phyloP scores from a whole-genome alignment of 257 asterid genomes.

The Petunia axillaris region DNA sequence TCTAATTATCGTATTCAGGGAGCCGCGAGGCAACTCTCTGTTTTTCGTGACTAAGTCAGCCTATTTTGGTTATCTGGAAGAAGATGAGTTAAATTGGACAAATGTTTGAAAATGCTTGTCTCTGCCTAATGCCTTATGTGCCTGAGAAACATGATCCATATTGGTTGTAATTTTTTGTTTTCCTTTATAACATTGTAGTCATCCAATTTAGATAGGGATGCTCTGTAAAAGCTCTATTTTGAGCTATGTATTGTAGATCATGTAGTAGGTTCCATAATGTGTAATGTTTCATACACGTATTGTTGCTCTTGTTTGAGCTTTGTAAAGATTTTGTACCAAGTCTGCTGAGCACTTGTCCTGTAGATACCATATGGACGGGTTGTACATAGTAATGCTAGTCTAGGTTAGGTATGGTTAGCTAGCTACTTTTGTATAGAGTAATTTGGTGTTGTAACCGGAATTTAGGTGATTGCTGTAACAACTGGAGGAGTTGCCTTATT shows the following conservation, averaged over 20 bases:
- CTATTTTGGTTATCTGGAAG: conserved; percentile 45
- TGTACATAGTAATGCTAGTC: conserved; percentile 24
- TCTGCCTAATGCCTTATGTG: conserved; percentile 39
- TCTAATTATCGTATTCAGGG: conserved; percentile 70
- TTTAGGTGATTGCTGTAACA: conserved; percentile 25
- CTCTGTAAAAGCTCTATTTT: conserved; percentile 10
- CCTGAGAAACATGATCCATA: conserved; percentile 58
- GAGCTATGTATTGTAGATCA: conserved; percentile 24
- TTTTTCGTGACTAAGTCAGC: conserved; percentile 42
- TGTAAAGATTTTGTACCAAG: conserved; percentile 23
- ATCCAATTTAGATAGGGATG: conserved; percentile 25
- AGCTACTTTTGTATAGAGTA: conserved; percentile 28
- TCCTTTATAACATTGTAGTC: conserved; percentile 29
- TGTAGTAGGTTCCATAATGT: conserved; percentile 19
- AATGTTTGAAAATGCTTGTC: conserved; percentile 57
- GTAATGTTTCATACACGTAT: conserved; percentile 19
- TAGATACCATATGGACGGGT: conserved; percentile 31
- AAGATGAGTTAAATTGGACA: conserved; percentile 53
- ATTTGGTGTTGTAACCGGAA: conserved; percentile 23
- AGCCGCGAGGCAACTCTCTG: conserved; percentile 56
- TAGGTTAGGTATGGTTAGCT: conserved; percentile 4
- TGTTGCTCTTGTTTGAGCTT: conserved; percentile 16
- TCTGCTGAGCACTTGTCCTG: conserved; percentile 39
- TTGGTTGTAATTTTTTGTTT: conserved; percentile 43
- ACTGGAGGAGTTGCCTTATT: conserved; percentile 27